Evolutionary conservation across 1,284 basidiomycete species (phyloP).

Genomic region (Hemileia vastatrix): DNA sequence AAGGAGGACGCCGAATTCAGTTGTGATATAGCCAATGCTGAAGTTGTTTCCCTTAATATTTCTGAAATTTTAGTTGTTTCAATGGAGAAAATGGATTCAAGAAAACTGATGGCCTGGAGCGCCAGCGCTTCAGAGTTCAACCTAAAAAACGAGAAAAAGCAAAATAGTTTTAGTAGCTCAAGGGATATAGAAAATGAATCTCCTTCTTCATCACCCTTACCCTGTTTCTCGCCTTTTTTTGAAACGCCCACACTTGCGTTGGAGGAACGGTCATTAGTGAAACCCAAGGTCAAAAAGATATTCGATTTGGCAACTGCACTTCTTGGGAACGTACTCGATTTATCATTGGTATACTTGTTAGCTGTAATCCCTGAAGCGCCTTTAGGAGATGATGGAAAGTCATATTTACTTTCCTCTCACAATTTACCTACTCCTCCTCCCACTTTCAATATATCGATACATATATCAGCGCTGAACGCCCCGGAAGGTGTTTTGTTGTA

Average conservation of each 20-base stretch:
- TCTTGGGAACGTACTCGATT: conserved; percentile 30
- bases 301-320: conserved; percentile 32
- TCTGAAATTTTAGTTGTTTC: too few species aligned
- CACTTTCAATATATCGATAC: conserved; percentile 34
- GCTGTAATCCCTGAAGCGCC: conserved; percentile 6
- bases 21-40: too few species aligned
- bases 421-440: conserved; percentile 32
- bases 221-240: not conserved
- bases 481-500: conserved; percentile 37
- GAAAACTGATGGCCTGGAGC: too few species aligned
- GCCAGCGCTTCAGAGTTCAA: too few species aligned
- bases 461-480: conserved; percentile 32
- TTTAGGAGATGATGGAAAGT: not conserved
- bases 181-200: too few species aligned
- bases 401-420: conserved; percentile 28
- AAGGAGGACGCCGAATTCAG: too few species aligned
- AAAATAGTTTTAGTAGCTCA: too few species aligned
- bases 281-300: conserved; percentile 29
- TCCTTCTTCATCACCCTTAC: too few species aligned
- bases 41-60: too few species aligned
- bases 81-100: too few species aligned
- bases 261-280: not conserved
- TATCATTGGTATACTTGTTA: conserved; percentile 34
- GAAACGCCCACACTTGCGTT: not conserved
- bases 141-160: too few species aligned